Evolutionary conservation across 768 basidiomycete species (phyloP), one percentile per base, ranked within the genome.

Genomic region (Pleurotus tuoliensis): DNA sequence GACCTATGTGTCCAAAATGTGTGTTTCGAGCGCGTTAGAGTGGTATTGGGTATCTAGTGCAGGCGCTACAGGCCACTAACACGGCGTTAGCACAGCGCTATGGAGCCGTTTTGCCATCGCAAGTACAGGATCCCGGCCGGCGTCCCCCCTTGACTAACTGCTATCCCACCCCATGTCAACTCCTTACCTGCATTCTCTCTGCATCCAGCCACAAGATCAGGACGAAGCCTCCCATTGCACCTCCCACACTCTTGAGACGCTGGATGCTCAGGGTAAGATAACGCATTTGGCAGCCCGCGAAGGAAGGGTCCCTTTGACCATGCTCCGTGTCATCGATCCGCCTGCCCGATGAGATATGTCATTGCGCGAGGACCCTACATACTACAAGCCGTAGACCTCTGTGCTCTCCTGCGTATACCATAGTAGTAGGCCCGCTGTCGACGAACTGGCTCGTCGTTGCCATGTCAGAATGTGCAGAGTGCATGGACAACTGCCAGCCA

Each of bases 251-350:
- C 48, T 50, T 34, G 48, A 50, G 48, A 50, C 20, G 27, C 48
- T 30, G 48, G 48, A 50, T 50, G 48, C 24, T 50, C 48, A 50
- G 48, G 48, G 48, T 50, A 50, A 34, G 48, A 50, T 50, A 50
- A 50, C 30, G 30, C 48, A 30, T 30, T 50, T 50, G 37, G 48
- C 16, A 50, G 25, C 30, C 48, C 48, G 48, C 24, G 27, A 50
- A 12, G 22, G n/a, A 50, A 50, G 48, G 48, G 48, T 50, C 48
- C 46, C 48, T 50, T 20, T 15, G 24, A 50, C 48, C 48, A 50
- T 50, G 48, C 48, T 50, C 48, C 48, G 25, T 50, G 48, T 50
- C 48, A 50, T 27, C 48, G 48, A 50, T 50, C 48, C 25, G 25
- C 27, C 30, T 50, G 48, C 48, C 48, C 48, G 48, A 50, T 50